Conservation (phyloP, 1,284 basidiomycete genomes). For the Sporisorium exsertum region DNA sequence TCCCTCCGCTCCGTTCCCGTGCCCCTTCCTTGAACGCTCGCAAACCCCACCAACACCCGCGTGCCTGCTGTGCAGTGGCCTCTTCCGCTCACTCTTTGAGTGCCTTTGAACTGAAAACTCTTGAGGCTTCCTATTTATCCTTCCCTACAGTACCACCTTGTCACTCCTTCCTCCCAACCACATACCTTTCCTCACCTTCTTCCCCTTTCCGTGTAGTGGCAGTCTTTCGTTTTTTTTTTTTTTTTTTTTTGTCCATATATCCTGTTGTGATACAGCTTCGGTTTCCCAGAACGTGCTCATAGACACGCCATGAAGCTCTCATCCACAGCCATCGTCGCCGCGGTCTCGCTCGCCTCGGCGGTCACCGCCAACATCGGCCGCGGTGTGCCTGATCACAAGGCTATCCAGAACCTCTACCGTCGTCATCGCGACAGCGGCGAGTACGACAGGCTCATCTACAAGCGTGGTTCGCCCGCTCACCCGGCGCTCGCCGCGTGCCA, state of each 20-base stretch:
- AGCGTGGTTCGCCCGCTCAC: conserved; percentile 31
- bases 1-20: conserved; percentile 1
- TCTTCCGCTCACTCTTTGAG: not conserved
- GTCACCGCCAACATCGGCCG: conserved; percentile 55
- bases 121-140: conserved; percentile 10
- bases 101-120: not conserved
- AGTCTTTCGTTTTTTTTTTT: not conserved
- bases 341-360: conserved; percentile 37
- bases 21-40: not conserved
- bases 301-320: conserved; percentile 42
- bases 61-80: not conserved
- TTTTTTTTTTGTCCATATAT: not conserved
- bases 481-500: conserved; percentile 37
- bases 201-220: not conserved
- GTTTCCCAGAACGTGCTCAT: not conserved
- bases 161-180: not conserved
- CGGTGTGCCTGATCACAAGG: conserved; percentile 47
- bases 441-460: conserved; percentile 48
- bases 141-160: not conserved
- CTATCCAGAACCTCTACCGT: conserved; percentile 44
- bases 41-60: not conserved
- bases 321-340: conserved; percentile 39
- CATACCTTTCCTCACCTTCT: not conserved
- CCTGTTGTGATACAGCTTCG: not conserved
- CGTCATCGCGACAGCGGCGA: conserved; percentile 47